Conservation (phyloP, 2,329 filamentous ascomycete genomes). For the Chrysosporium keratinophilum region DNA sequence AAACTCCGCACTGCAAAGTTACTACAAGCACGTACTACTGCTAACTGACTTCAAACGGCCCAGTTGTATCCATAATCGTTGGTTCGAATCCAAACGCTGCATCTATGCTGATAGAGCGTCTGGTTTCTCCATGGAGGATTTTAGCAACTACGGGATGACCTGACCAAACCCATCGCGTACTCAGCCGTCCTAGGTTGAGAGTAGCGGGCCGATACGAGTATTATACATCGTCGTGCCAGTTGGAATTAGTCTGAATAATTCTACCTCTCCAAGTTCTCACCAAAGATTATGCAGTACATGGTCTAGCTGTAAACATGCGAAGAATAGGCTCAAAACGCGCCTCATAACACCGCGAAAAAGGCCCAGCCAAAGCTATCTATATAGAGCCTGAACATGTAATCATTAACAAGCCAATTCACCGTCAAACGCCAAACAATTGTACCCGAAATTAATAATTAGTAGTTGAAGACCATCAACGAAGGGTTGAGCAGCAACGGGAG, state of each 20-base stretch:
- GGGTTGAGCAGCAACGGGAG: constrained; percentile 19
- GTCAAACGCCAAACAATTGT: not conserved
- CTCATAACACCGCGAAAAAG: not conserved
- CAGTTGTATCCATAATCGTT: too few species aligned
- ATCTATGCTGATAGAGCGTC: too few species aligned
- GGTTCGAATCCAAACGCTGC: too few species aligned
- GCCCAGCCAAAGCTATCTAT: not conserved
- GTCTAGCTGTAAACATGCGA: not conserved
- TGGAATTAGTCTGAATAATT: not conserved
- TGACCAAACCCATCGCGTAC: too few species aligned
- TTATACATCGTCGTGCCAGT: not conserved
- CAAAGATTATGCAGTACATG: not conserved
- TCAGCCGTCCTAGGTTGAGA: too few species aligned
- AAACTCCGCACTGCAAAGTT: too few species aligned
- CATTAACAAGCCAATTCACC: not conserved
- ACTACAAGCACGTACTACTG: too few species aligned
- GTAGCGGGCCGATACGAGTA: too few species aligned
- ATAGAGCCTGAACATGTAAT: not conserved
- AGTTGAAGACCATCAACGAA: constrained; percentile 20
- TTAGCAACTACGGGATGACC: too few species aligned
- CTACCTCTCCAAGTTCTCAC: not conserved
- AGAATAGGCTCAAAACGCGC: too few species aligned
- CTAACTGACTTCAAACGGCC: too few species aligned
- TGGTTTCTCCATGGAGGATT: too few species aligned
- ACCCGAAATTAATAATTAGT: constrained; percentile 10